phyloP scores from a whole-genome alignment of 768 basidiomycete genomes.

The Pulveroboletus frians region DNA sequence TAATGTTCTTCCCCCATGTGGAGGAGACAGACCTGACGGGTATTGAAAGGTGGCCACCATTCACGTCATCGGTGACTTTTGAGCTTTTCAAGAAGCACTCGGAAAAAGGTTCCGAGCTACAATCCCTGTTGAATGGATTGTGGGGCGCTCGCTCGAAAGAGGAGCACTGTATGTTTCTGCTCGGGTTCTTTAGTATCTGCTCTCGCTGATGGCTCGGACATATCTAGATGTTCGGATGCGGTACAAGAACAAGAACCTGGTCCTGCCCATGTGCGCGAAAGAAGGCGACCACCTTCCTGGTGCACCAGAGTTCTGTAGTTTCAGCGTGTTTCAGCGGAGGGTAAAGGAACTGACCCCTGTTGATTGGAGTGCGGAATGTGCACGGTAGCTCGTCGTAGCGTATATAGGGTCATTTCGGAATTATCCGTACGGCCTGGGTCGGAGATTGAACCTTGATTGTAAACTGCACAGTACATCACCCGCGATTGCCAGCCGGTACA shows the following conservation, averaged over 20 bases:
- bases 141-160: conserved; percentile 25
- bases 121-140: conserved; percentile 40
- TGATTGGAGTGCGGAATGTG: conserved; percentile 65
- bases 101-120: conserved; percentile 25
- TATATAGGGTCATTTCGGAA: not conserved
- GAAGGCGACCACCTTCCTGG: conserved; percentile 65
- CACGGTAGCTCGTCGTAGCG: conserved; percentile 11
- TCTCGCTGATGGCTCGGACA: not conserved
- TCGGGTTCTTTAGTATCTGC: not conserved
- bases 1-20: conserved; percentile 22
- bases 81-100: conserved; percentile 55
- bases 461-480: conserved; percentile 24
- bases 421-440: not conserved
- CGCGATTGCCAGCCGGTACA: conserved; percentile 23
- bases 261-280: conserved; percentile 59
- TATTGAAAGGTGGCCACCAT: conserved; percentile 60
- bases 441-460: conserved; percentile 17
- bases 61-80: conserved; percentile 68
- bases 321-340: conserved; percentile 56
- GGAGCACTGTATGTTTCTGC: conserved; percentile 40
- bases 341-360: conserved; percentile 60
- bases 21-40: not conserved
- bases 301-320: conserved; percentile 68
- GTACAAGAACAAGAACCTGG: conserved; percentile 63
- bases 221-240: conserved; percentile 63